Conservation (phyloP, 2,329 filamentous ascomycete genomes). For the Cladophialophora carrionii region DNA sequence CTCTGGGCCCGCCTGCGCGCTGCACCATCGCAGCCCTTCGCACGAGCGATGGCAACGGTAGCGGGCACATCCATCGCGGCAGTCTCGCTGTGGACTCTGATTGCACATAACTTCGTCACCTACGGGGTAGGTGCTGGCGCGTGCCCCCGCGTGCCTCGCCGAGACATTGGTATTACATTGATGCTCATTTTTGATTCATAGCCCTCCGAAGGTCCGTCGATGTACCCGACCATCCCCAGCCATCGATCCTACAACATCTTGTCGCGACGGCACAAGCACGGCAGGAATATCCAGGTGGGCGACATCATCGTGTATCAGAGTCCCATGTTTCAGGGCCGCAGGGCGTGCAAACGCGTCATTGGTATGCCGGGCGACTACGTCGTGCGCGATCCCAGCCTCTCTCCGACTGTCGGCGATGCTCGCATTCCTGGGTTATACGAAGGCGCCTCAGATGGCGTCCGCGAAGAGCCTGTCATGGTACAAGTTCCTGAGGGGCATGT, state of each 20-base stretch:
- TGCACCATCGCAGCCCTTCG: conserved; percentile 2
- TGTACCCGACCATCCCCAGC: conserved; percentile 80
- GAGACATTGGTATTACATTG: not conserved
- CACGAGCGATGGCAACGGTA: conserved; percentile 5
- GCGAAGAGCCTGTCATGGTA: conserved; percentile 47
- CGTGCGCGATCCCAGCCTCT: conserved; percentile 46
- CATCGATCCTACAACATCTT: conserved; percentile 69
- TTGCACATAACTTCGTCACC: conserved; percentile 19
- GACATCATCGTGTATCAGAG: conserved; percentile 81
- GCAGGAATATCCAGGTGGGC: conserved; percentile 71
- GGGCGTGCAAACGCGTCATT: conserved; percentile 76
- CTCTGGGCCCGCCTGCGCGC: conserved; percentile 7
- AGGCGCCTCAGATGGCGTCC: conserved; percentile 21
- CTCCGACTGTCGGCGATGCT: conserved; percentile 31
- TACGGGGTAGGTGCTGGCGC: conserved; percentile 16
- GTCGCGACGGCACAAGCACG: conserved; percentile 68
- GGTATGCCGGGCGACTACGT: conserved; percentile 68
- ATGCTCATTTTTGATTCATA: conserved; percentile 3
- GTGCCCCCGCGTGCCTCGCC: not conserved
- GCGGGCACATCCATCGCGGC: conserved; percentile 21
- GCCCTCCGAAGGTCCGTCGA: conserved; percentile 67
- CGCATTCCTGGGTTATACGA: conserved; percentile 28
- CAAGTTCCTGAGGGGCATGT: conserved; percentile 85
- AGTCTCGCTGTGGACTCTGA: conserved; percentile 20
- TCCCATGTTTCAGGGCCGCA: conserved; percentile 65